Evolutionary conservation across 805 yeast genomes (phyloP).

Genomic region (Lipomyces orientalis): DNA sequence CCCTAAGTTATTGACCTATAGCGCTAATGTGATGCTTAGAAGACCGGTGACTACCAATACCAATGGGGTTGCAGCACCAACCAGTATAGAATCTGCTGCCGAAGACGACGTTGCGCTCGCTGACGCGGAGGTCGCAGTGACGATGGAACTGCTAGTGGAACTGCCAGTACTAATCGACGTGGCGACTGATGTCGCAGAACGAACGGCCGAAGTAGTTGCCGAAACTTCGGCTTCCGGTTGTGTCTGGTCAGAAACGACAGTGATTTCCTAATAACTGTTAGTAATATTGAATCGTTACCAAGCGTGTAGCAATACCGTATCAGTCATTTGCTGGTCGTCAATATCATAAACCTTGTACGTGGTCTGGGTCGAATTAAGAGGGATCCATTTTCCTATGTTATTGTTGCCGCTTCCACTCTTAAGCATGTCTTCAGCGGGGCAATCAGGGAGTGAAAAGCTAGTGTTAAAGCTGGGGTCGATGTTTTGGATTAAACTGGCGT

Average conservation of each 20-base stretch:
- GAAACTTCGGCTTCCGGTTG: slow-evolving; percentile 8
- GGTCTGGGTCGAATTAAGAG: slow-evolving; percentile 39
- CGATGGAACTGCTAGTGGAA: slow-evolving; percentile 3
- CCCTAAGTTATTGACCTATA: neutral
- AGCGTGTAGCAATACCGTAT: slow-evolving; percentile 29
- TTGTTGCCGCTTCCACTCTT: slow-evolving; percentile 48
- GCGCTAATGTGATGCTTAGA: neutral
- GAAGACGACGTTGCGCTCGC: slow-evolving; percentile 5
- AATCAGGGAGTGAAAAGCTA: slow-evolving; percentile 45
- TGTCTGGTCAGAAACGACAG: slow-evolving; percentile 34
- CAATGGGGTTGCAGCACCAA: slow-evolving; percentile 4
- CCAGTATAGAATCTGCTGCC: neutral
- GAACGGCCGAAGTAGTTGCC: slow-evolving; percentile 13
- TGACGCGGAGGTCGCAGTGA: neutral
- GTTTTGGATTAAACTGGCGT: slow-evolving; percentile 33
- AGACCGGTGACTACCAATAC: neutral
- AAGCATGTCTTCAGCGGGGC: slow-evolving; percentile 48
- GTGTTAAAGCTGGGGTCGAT: slow-evolving; percentile 43
- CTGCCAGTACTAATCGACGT: slow-evolving; percentile 4
- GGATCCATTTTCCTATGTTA: slow-evolving; percentile 47
- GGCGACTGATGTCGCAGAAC: slow-evolving; percentile 13
- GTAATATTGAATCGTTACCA: neutral
- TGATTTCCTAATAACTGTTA: slow-evolving; percentile 7
- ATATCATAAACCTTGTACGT: slow-evolving; percentile 44
- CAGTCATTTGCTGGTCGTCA: slow-evolving; percentile 41